A percentile compares a stretch with the other conserved stretches of the same genome.
Evolutionary conservation across 305 asterid species (phyloP).

Genomic region (Nicotiana rustica): DNA sequence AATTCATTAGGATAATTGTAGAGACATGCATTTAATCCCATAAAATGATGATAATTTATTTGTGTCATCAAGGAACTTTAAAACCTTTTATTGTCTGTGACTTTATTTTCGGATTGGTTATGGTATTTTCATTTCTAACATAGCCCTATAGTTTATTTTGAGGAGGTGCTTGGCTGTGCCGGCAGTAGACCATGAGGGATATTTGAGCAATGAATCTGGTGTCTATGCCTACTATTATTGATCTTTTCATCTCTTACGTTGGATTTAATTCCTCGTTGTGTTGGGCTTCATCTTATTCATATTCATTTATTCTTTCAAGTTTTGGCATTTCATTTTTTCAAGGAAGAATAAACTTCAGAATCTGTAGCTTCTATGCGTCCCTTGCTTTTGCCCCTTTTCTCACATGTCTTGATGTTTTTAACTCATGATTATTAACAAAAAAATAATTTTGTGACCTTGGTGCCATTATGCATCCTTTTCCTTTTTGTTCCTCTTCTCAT

Average conservation of each 20-base stretch:
- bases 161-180: conserved; percentile 26
- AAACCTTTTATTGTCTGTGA: background rate
- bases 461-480: background rate
- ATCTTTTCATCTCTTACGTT: background rate
- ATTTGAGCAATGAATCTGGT: background rate
- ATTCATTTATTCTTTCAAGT: conserved; percentile 19
- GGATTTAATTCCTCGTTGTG: background rate
- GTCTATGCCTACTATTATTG: background rate
- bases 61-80: background rate
- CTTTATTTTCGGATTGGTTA: background rate
- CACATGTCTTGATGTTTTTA: background rate
- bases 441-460: background rate
- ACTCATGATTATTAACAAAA: background rate
- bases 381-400: background rate
- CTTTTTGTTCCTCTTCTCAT: background rate
- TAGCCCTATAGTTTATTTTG: background rate
- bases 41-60: background rate
- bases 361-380: background rate
- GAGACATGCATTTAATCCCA: background rate
- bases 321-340: background rate
- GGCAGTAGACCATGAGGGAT: background rate
- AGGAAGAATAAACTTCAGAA: conserved; percentile 19
- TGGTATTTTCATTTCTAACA: background rate
- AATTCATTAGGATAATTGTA: conserved; percentile 1
- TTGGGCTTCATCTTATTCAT: background rate